Evolutionary conservation across 2,329 filamentous ascomycete species (phyloP).

Genomic region (Penicillium sp.): DNA sequence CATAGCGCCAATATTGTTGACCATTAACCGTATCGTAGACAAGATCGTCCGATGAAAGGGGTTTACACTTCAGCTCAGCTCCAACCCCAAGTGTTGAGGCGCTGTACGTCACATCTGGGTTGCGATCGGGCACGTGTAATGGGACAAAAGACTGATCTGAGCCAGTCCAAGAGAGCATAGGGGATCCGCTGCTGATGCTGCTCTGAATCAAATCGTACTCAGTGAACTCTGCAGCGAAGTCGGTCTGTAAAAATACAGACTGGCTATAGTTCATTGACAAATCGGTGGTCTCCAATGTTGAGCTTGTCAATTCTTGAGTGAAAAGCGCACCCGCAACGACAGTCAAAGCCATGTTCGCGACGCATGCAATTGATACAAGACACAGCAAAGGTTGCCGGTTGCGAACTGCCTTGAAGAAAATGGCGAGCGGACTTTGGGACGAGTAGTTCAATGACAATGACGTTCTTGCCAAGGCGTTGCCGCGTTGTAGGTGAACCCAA

Average conservation of each 20-base stretch:
- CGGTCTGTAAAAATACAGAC: slow-evolving; percentile 28
- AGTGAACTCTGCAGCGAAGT: slow-evolving; percentile 36
- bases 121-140: slow-evolving; percentile 21
- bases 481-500: slow-evolving; percentile 38
- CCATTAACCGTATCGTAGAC: slow-evolving; percentile 14
- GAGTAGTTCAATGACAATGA: slow-evolving; percentile 37
- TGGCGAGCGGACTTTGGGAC: slow-evolving; percentile 33
- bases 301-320: slow-evolving; percentile 32
- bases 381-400: slow-evolving; percentile 30
- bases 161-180: slow-evolving; percentile 35
- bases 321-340: slow-evolving; percentile 37
- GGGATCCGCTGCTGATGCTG: slow-evolving; percentile 36
- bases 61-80: slow-evolving; percentile 25
- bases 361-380: slow-evolving; percentile 33
- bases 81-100: slow-evolving; percentile 34
- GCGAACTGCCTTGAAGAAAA: slow-evolving; percentile 31
- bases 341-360: slow-evolving; percentile 33
- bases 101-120: slow-evolving; percentile 27
- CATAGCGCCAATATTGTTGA: slow-evolving; percentile 28
- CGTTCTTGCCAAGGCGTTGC: slow-evolving; percentile 26
- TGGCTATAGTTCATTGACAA: slow-evolving; percentile 34
- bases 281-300: slow-evolving; percentile 24
- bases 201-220: slow-evolving; percentile 39
- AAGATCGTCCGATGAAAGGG: slow-evolving; percentile 22
- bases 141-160: slow-evolving; percentile 35